A percentile compares a stretch with the other conserved stretches of the same genome.
Conservation (phyloP, 345 rosid genomes). For the Lepidium didymum region DNA sequence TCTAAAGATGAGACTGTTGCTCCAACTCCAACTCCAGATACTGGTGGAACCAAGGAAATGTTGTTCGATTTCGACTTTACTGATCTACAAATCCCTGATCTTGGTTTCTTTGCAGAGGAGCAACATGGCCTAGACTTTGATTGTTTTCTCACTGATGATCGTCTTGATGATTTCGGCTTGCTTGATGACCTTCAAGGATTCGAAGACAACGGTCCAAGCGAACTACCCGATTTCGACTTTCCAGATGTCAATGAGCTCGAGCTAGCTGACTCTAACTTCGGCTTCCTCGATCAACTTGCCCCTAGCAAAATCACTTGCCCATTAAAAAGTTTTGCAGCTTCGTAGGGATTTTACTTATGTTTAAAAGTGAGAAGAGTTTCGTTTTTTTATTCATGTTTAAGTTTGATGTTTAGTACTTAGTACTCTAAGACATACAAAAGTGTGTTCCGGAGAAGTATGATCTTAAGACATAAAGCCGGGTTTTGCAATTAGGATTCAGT, state of each 20-base stretch:
- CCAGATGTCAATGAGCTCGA: constrained; percentile 33
- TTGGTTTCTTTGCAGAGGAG: constrained; percentile 40
- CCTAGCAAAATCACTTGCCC: constrained; percentile 52
- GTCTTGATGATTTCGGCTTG: constrained; percentile 39
- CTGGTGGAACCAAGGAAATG: constrained; percentile 3
- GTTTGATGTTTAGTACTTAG: background rate
- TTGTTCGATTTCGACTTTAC: constrained; percentile 25
- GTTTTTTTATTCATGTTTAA: background rate
- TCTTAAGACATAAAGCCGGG: constrained; percentile 24
- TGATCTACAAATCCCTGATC: constrained; percentile 41
- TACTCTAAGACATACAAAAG: constrained; percentile 11
- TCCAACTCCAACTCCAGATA: background rate
- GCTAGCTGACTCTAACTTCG: constrained; percentile 42
- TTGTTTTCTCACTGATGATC: constrained; percentile 37
- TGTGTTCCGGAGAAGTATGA: constrained; percentile 25
- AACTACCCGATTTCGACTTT: constrained; percentile 74
- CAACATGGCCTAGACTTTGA: constrained; percentile 38
- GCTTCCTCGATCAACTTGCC: constrained; percentile 21
- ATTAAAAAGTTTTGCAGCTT: constrained; percentile 76
- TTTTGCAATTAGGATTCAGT: constrained; percentile 13
- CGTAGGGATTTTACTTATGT: constrained; percentile 20
- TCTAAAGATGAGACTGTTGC: background rate
- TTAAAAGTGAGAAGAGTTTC: constrained; percentile 5
- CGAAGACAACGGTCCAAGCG: constrained; percentile 36
- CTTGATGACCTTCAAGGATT: constrained; percentile 53